Evolutionary conservation across 441 rosid genomes (phyloP), one percentile per base, ranked within the genome.

Genomic region (Capsella rubella): DNA sequence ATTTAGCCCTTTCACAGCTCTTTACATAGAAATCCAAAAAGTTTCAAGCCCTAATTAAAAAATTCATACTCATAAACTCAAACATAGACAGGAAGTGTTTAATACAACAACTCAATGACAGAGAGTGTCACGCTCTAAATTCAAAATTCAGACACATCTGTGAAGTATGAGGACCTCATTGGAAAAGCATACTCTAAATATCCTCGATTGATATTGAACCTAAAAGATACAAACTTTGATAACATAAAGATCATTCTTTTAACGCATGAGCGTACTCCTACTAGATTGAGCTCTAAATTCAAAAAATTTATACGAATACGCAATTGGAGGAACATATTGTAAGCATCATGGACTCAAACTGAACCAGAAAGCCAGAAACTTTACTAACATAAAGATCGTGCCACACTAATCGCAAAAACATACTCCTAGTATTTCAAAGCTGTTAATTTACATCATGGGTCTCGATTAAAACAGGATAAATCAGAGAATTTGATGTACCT

Each of bases 401-500:
- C 21, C 54, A 53, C 49, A 39, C 42, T 10, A 8, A 39, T 39
- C 8, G 11, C 34, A 54, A 16, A 46, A 56, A 29, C 54, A 58
- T 52, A 60, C 40, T 59, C 67, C 43, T 35, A 56, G 34, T 45
- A 35, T 18, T 8, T 57, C 16, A 46, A 66, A 51, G 40, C 25
- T 46, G n/a, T 16, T 49, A 62, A 65, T 12, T 52, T 52, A 66
- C 35, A 2, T 8, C 18, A 60, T 58, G 63, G 63, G 73, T 77
- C 3, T 21, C 21, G 9, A 77, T 21, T 5, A 51, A 77, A 60
- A 54, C 35, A 29, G 39, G 12, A 0, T 5, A 14, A 29, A 40
- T 4, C 32, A 57, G 5, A 5, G 11, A 71, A 39, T 45, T 12
- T 1, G 0, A 43, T 15, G 14, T 14, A 90, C 97, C 93, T 91